These are phyloP conservation scores for Boletus semigastroideus DNA, from an alignment of 1,284 basidiomycete species.

Conservation along the genomic window DNA sequence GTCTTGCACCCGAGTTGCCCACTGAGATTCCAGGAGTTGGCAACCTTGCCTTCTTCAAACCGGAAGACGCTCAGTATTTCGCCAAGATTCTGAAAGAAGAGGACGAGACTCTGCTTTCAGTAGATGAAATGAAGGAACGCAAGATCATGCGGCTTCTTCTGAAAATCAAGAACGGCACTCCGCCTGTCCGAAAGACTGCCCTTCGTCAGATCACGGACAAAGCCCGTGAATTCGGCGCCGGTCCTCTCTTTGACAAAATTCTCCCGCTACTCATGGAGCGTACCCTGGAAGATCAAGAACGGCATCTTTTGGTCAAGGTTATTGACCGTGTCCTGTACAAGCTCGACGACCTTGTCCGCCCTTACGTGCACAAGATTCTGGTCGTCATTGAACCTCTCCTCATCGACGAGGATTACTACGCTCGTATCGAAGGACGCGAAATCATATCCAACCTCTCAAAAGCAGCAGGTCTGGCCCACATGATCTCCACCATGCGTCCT, in stretches of 20 bases:
- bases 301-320: slow-evolving; percentile 98
- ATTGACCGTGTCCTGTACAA: slow-evolving; percentile 99
- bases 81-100: slow-evolving; percentile 95
- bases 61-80: slow-evolving; percentile 98
- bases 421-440: slow-evolving; percentile 98
- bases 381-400: slow-evolving; percentile 99
- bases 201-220: slow-evolving; percentile 99
- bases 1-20: slow-evolving; percentile 92
- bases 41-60: slow-evolving; percentile 96
- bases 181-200: slow-evolving; percentile 96
- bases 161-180: slow-evolving; percentile 99
- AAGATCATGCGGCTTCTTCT: slow-evolving; percentile 99
- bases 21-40: slow-evolving; percentile 99
- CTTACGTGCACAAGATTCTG: slow-evolving; percentile 99
- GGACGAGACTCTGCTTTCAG: slow-evolving; percentile 90
- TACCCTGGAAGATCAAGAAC: slow-evolving; percentile 97
- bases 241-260: slow-evolving; percentile 99
- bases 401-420: slow-evolving; percentile 99
- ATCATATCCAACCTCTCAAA: slow-evolving; percentile 99
- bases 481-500: slow-evolving; percentile 99
- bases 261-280: slow-evolving; percentile 98
- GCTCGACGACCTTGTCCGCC: slow-evolving; percentile 97
- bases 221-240: slow-evolving; percentile 97
- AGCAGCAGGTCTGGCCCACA: slow-evolving; percentile 97
- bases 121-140: slow-evolving; percentile 99